Evolutionary conservation across 192 early-diverging fungal species (phyloP).

Genomic region (Backusella parvicylindrica): DNA sequence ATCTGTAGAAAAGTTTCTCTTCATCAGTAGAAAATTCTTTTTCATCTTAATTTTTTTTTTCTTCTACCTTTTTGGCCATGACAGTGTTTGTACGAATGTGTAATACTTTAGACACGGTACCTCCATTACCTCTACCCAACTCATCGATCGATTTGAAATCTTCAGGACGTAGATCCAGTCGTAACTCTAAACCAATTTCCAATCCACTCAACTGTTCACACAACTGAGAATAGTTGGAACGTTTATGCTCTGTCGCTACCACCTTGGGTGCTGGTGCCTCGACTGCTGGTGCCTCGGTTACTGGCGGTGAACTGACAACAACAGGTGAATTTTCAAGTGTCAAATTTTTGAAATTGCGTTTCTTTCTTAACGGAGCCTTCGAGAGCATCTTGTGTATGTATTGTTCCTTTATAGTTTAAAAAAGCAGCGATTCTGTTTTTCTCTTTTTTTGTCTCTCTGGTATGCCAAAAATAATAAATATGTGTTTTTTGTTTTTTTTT

Average conservation of each 20-base stretch:
- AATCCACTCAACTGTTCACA: constrained; percentile 45
- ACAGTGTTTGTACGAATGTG: constrained; percentile 85
- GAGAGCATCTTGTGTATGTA: constrained; percentile 6
- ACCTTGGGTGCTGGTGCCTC: background rate
- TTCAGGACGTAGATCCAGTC: constrained; percentile 73
- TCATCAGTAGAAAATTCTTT: background rate
- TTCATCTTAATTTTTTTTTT: constrained; percentile 10
- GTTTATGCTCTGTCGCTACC: background rate
- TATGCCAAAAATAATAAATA: too few species aligned
- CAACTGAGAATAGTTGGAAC: constrained; percentile 21
- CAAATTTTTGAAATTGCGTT: constrained; percentile 52
- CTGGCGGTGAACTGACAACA: constrained; percentile 29
- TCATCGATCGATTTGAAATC: constrained; percentile 77
- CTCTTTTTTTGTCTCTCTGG: too few species aligned
- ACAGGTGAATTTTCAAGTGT: constrained; percentile 46
- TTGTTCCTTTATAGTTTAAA: too few species aligned
- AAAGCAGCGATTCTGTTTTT: background rate
- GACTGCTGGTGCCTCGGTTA: background rate
- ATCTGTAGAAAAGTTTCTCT: background rate
- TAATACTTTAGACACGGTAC: constrained; percentile 81
- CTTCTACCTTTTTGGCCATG: constrained; percentile 91
- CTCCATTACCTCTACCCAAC: constrained; percentile 91
- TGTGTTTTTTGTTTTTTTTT: too few species aligned
- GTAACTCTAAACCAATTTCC: constrained; percentile 69
- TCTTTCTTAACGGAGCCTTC: constrained; percentile 35